Conservation (phyloP, 208 protist species). For the Spongospora subterranea region DNA sequence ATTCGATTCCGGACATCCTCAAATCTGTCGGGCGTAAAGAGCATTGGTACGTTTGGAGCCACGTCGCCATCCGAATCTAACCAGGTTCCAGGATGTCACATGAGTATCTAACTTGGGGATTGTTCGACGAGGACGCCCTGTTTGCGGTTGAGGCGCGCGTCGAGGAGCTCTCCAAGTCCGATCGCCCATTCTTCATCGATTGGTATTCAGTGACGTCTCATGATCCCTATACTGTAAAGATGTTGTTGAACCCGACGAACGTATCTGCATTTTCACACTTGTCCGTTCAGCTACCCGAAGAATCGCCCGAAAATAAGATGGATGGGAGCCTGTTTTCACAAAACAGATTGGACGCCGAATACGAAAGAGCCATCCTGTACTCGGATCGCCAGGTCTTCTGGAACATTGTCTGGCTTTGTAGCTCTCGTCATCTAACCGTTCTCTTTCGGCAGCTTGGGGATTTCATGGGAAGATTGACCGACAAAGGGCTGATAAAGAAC, state of each 20-base stretch:
- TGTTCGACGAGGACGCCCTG: neutral
- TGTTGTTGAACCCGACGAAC: neutral
- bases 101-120: neutral
- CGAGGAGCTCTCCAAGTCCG: neutral
- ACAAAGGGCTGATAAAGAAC: neutral
- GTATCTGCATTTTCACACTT: neutral
- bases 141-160: neutral
- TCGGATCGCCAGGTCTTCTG: neutral
- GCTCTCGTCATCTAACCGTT: neutral
- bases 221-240: neutral
- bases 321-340: neutral
- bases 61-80: no score
- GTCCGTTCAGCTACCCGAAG: neutral
- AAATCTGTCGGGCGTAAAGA: no score
- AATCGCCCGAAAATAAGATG: neutral
- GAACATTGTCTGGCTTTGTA: neutral
- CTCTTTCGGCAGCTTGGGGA: neutral
- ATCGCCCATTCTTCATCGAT: neutral
- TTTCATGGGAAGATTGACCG: neutral
- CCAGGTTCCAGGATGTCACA: neutral
- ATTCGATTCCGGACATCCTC: no score
- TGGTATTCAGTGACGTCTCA: neutral
- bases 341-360: neutral
- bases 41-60: no score
- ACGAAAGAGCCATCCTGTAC: neutral